phyloP scores from a whole-genome alignment of 148 eudicot genomes.

The Heliamphora exappendiculata region DNA sequence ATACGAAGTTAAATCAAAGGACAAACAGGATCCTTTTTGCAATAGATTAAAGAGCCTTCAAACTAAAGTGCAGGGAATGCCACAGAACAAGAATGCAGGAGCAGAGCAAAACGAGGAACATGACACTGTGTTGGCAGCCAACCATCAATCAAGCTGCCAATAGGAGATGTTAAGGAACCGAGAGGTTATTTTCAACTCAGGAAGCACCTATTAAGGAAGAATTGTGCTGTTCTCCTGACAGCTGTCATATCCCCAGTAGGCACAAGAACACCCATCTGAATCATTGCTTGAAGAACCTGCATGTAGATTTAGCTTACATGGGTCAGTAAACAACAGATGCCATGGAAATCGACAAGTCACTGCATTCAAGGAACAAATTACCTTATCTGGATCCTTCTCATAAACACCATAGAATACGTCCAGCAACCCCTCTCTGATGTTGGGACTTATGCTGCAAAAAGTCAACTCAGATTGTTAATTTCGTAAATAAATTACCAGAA shows the following conservation, averaged over 20 bases:
- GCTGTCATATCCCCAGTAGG: constrained; percentile 99
- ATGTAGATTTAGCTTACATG: constrained; percentile 7
- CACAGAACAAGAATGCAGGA: constrained; percentile 2
- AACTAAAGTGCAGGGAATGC: neutral
- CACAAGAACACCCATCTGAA: constrained; percentile 97
- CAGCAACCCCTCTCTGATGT: constrained; percentile 88
- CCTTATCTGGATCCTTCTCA: constrained; percentile 96
- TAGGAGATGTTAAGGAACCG: neutral
- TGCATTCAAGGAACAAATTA: constrained; percentile 12
- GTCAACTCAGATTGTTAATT: constrained; percentile 8
- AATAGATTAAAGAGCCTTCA: neutral
- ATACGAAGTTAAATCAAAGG: neutral
- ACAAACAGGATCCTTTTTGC: neutral
- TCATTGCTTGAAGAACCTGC: constrained; percentile 91
- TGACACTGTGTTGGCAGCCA: neutral
- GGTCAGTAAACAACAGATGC: neutral
- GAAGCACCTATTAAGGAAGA: constrained; percentile 83
- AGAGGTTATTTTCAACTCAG: neutral
- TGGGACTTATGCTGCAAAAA: constrained; percentile 78
- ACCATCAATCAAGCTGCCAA: neutral
- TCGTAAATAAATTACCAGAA: neutral
- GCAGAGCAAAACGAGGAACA: neutral
- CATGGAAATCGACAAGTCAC: neutral
- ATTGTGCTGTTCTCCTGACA: constrained; percentile 85
- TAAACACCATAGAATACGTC: constrained; percentile 94